Evolutionary conservation across 2,329 filamentous ascomycete species (phyloP).

Genomic region (Alternaria postmessia): DNA sequence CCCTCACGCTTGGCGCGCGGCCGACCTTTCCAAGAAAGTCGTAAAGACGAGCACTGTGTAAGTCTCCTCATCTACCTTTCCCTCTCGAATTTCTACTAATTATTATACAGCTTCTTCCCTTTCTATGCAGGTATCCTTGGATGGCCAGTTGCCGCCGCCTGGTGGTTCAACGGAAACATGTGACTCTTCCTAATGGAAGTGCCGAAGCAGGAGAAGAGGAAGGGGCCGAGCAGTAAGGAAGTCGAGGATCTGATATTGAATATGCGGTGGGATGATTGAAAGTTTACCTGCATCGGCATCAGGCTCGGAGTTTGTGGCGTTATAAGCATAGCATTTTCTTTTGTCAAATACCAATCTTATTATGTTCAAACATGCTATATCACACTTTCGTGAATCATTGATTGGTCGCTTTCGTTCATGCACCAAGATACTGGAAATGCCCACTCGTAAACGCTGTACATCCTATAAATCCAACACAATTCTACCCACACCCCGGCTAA

Average conservation of each 20-base stretch:
- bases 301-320: not conserved
- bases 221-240: constrained; percentile 28
- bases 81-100: constrained; percentile 2
- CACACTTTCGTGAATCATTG: not conserved
- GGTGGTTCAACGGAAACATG: constrained; percentile 39
- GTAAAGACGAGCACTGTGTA: constrained; percentile 39
- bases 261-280: constrained; percentile 43
- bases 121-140: constrained; percentile 39
- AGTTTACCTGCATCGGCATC: not conserved
- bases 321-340: not conserved
- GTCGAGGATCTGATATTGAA: constrained; percentile 37
- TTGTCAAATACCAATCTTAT: not conserved
- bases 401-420: not conserved
- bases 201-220: not conserved
- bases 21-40: constrained; percentile 32
- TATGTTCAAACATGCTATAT: not conserved
- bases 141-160: constrained; percentile 43
- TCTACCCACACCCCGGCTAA: constrained; percentile 46
- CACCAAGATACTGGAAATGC: not conserved
- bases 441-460: not conserved
- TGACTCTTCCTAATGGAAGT: constrained; percentile 35
- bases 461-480: constrained; percentile 44
- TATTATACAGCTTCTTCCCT: constrained; percentile 37
- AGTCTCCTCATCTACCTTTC: constrained; percentile 10
- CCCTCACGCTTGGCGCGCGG: constrained; percentile 36